Evolutionary conservation across 148 eudicot species (phyloP).

Genomic region (Persicaria tinctoria): DNA sequence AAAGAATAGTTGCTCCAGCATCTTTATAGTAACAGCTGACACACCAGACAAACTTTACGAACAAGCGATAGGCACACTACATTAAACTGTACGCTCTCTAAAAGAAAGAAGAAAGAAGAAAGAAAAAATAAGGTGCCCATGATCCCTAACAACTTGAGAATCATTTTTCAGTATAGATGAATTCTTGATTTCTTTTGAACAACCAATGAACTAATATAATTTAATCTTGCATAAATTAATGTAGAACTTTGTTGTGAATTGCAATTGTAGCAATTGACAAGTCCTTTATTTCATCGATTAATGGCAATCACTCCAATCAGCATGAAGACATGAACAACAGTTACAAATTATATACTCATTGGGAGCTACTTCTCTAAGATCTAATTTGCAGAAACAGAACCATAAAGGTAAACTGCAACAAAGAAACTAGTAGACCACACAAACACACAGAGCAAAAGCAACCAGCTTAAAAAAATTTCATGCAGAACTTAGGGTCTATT

Average conservation of each 20-base stretch:
- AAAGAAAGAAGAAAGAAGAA: background rate
- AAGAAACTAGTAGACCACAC: background rate
- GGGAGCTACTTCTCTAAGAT: background rate
- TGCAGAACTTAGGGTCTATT: background rate
- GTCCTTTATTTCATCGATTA: too few species aligned
- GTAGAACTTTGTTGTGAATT: background rate
- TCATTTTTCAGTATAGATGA: background rate
- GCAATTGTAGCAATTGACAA: background rate
- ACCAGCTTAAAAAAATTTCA: background rate
- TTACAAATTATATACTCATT: background rate
- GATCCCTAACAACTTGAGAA: background rate
- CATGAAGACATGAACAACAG: background rate
- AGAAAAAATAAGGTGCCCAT: background rate
- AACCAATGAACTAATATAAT: background rate
- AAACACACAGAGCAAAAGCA: background rate
- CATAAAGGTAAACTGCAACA: background rate
- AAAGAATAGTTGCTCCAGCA: background rate
- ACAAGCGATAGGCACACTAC: too few species aligned
- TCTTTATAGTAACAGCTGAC: too few species aligned
- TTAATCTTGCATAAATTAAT: background rate
- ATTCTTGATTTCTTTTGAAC: background rate
- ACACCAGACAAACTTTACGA: too few species aligned
- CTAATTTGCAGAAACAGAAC: background rate
- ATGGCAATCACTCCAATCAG: background rate
- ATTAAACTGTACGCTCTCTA: background rate